A percentile compares a stretch with the other conserved stretches of the same genome.
phyloP scores from a whole-genome alignment of 345 rosid genomes.

The Eucalyptus camaldulensis region DNA sequence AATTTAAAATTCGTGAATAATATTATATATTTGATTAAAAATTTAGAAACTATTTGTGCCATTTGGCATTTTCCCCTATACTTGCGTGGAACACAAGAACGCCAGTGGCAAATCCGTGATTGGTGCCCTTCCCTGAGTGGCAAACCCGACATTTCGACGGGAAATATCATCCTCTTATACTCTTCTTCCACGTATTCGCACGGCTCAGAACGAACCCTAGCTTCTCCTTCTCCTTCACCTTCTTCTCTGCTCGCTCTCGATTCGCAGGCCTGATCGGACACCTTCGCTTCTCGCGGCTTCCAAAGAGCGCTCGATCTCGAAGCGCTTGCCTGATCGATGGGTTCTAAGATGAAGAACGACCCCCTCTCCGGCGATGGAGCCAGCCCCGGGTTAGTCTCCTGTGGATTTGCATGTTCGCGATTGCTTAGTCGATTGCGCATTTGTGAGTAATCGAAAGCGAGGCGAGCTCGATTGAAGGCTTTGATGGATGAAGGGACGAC shows the following conservation, averaged over 20 bases:
- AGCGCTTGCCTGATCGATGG: conserved; percentile 18
- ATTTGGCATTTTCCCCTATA: neutral
- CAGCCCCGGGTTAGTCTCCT: conserved; percentile 52
- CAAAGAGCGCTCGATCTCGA: neutral
- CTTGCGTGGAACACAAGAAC: neutral
- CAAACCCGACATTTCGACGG: neutral
- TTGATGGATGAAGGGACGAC: neutral
- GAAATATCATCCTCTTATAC: neutral
- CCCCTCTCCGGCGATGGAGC: conserved; percentile 62
- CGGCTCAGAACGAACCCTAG: neutral
- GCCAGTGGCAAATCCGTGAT: neutral
- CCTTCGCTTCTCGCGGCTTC: neutral
- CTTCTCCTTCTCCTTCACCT: neutral
- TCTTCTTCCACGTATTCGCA: neutral
- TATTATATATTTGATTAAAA: accelerated
- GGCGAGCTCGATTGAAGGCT: neutral
- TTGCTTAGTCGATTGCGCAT: neutral
- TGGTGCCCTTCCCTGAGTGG: neutral
- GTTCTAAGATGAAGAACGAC: conserved; percentile 39
- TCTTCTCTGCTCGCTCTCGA: neutral
- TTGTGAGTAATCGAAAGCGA: neutral
- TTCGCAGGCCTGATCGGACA: neutral
- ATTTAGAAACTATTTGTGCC: accelerated
- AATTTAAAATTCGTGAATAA: neutral
- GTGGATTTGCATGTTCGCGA: neutral